These are phyloP conservation scores for Trichoderma sp. DNA, from an alignment of 2,329 filamentous ascomycete genomes.

Conservation along the genomic window DNA sequence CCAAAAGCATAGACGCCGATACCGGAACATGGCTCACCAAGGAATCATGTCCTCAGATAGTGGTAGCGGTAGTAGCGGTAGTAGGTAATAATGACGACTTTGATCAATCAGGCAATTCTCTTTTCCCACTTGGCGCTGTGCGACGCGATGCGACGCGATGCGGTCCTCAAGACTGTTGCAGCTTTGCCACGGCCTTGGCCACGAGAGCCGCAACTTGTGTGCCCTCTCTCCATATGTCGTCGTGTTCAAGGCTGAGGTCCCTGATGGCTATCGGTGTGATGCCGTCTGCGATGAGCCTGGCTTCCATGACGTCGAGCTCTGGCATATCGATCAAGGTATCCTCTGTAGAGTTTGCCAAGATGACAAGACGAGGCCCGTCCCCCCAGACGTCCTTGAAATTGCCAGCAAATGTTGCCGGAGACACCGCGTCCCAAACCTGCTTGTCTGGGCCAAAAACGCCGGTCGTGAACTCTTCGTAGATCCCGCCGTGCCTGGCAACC, in stretches of 20 bases:
- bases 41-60: not conserved
- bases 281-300: conserved; percentile 45
- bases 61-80: not conserved
- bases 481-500: conserved; percentile 45
- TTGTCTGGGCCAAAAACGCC: conserved; percentile 61
- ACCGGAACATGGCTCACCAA: conserved; percentile 4
- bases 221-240: conserved; percentile 65
- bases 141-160: no score
- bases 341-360: conserved; percentile 50
- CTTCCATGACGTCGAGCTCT: conserved; percentile 60
- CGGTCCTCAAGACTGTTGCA: conserved; percentile 2
- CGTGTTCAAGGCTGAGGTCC: conserved; percentile 60
- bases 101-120: conserved; percentile 1
- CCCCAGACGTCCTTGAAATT: conserved; percentile 47
- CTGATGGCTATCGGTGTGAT: conserved; percentile 37
- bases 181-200: conserved; percentile 28
- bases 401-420: conserved; percentile 51
- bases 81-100: not conserved
- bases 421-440: conserved; percentile 54
- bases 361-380: conserved; percentile 34
- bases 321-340: conserved; percentile 56
- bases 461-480: conserved; percentile 59
- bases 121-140: not conserved
- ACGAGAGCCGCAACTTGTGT: conserved; percentile 55
- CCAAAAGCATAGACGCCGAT: conserved; percentile 9